Conservation (phyloP, 306 rosid species). For the Sindora glabra region DNA sequence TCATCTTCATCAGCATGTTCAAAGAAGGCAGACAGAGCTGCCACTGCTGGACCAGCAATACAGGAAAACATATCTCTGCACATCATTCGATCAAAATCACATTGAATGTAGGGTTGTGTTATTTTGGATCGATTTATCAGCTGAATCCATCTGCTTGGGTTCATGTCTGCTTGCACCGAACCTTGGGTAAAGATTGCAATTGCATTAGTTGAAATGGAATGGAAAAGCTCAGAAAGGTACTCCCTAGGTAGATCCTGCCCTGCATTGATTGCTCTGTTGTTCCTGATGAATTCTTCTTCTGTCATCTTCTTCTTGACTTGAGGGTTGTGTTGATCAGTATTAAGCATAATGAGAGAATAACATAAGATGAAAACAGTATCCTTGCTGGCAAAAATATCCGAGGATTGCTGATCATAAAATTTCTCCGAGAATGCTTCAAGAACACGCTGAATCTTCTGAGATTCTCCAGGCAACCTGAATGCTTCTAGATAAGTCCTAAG, state of each 20-base stretch:
- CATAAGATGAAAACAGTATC: constrained; percentile 78
- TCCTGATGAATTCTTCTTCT: constrained; percentile 80
- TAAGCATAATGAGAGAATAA: constrained; percentile 87
- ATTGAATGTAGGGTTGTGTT: constrained; percentile 22
- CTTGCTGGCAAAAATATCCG: constrained; percentile 61
- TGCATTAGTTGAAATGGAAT: constrained; percentile 56
- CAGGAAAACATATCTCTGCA: constrained; percentile 94
- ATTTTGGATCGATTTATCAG: constrained; percentile 60
- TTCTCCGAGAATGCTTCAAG: constrained; percentile 72
- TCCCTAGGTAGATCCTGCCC: constrained; percentile 92
- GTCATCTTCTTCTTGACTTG: constrained; percentile 98
- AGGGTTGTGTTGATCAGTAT: constrained; percentile 92
- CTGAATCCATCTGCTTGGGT: constrained; percentile 77
- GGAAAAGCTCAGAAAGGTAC: constrained; percentile 72
- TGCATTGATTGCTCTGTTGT: constrained; percentile 79
- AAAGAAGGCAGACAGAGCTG: constrained; percentile 72
- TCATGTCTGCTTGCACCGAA: constrained; percentile 49
- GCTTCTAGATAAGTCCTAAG: constrained; percentile 70
- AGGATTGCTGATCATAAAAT: constrained; percentile 57
- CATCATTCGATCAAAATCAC: constrained; percentile 47
- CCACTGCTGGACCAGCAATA: constrained; percentile 84
- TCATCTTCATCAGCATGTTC: constrained; percentile 89
- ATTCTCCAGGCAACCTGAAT: constrained; percentile 77
- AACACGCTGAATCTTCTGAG: constrained; percentile 85
- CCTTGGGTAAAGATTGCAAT: constrained; percentile 41